Percentiles rank a stretch among this genome's conserved stretches.
Conservation (phyloP, 192 early-diverging fungal species). For the Allomyces javanicus region DNA sequence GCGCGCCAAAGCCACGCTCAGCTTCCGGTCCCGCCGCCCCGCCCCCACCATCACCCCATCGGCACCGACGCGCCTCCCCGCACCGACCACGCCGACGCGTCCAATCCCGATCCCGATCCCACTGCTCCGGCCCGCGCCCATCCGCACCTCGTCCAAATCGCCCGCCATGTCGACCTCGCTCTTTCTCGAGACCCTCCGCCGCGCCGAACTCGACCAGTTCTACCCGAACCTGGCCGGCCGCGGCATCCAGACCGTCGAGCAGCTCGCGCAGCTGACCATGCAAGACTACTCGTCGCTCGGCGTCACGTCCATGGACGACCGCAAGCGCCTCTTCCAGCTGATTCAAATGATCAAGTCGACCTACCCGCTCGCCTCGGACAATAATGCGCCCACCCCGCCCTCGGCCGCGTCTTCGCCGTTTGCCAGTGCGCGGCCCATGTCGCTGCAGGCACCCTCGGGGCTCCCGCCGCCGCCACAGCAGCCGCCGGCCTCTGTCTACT, state of each 20-base stretch:
- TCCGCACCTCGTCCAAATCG: too few species aligned
- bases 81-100: too few species aligned
- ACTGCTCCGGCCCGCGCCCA: too few species aligned
- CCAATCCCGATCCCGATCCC: too few species aligned
- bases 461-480: too few species aligned
- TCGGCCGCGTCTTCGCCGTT: background rate
- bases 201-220: conserved; percentile 41
- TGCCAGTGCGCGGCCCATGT: too few species aligned
- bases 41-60: too few species aligned
- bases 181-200: conserved; percentile 40
- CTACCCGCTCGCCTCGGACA: background rate
- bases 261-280: conserved; percentile 46
- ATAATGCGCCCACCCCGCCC: background rate
- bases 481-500: too few species aligned
- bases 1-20: too few species aligned
- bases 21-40: too few species aligned
- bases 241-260: background rate
- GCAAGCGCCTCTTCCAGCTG: conserved; percentile 31
- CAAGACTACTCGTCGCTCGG: conserved; percentile 41
- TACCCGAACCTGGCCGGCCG: conserved; percentile 16
- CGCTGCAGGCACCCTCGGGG: too few species aligned
- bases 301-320: conserved; percentile 34
- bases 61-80: too few species aligned
- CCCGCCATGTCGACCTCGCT: conserved; percentile 19
- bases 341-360: background rate